Base-by-base conservation (phyloP, 257 asterid species). In the Ocimum tenuiflorum region DNA sequence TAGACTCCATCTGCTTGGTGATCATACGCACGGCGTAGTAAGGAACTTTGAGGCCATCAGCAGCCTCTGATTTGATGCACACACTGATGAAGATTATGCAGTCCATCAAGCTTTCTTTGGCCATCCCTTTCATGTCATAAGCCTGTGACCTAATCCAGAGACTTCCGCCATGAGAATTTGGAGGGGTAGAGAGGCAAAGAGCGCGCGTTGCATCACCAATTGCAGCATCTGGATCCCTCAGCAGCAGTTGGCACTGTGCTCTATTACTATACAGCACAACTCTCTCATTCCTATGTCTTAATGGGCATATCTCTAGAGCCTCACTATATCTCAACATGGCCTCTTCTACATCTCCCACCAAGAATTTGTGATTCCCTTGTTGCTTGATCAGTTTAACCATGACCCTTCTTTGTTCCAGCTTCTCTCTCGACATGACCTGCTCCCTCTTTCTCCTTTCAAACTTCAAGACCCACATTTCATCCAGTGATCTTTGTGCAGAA, bases 131-230 rank as follows among this genome's bases (percentile, higher is more conserved):
- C 77, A 85, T 75, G 72, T 91, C 95, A 77, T 84, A 91, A 1
- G 97, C 95, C 58, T 81, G 88, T 48, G 96, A 83, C 71, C 96
- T 83, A 49, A 77, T 81, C 97, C 95, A 86, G 6, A 91, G 89
- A 63, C 95, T 86, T 36, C 77, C 81, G 42, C 75, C 52, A 35
- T 91, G 96, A 24, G 88, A 82, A 36, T 91, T 91, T 13, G 91
- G 83, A 70, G 97, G 96, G 33, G 39, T 69, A 5, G 86, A 80
- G 24, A 91, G 81, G 78, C 86, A 80, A 54, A 91, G 88, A 14
- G 95, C 97, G 50, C 91, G 72, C 3, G 97, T 91, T 63, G 96
- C 65, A 57, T 88, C 94, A 57, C 96, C 83, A 3, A 91, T 88
- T 31, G 94, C 89, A 1, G 69, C 71, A 58, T 91, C 83, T 7